phyloP scores from a whole-genome alignment of 2,329 filamentous ascomycete genomes.

The Cordyceps fumosorosea region DNA sequence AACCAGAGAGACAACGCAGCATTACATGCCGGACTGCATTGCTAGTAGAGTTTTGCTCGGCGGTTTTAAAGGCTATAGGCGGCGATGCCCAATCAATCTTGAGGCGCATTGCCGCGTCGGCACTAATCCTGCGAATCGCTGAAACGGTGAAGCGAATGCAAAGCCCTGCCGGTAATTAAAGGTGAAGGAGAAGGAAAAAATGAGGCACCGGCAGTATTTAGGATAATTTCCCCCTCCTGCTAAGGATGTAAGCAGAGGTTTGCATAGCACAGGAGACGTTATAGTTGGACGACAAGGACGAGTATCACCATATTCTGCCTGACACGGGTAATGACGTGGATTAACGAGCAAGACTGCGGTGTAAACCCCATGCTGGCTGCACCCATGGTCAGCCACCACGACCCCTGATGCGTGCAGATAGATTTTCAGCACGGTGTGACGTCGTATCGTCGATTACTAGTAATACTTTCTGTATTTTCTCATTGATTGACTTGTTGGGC shows the following conservation, averaged over 20 bases:
- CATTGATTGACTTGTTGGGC: neutral
- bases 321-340: too few species aligned
- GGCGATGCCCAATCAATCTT: neutral
- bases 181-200: too few species aligned
- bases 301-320: neutral
- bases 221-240: neutral
- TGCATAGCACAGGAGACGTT: neutral
- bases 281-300: neutral
- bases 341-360: too few species aligned
- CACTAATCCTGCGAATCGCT: neutral
- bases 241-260: neutral
- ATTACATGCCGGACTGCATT: too few species aligned
- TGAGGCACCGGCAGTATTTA: too few species aligned
- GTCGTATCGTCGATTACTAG: neutral
- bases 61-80: neutral
- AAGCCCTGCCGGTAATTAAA: too few species aligned
- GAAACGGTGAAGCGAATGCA: slow-evolving; percentile 2
- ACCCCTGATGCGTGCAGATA: neutral
- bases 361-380: neutral
- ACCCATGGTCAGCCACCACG: neutral
- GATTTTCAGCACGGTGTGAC: neutral
- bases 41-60: neutral
- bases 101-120: neutral
- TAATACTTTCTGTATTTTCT: neutral
- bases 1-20: too few species aligned